Evolutionary conservation across 495 filamentous ascomycete species (phyloP).

Genomic region (Penicillium egyptiacum): DNA sequence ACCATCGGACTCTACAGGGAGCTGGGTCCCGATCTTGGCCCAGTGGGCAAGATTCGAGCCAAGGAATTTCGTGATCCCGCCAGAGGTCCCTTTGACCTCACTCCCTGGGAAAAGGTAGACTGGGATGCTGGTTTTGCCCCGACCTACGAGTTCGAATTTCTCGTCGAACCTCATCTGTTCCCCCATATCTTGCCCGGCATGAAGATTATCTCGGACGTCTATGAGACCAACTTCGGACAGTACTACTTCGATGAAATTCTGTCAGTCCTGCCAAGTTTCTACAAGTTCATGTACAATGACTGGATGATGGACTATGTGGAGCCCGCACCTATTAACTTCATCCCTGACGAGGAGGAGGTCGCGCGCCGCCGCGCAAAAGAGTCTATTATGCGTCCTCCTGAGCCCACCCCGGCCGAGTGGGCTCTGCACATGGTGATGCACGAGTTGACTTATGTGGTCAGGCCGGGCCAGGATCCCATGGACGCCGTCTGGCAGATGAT

Average conservation of each 20-base stretch:
- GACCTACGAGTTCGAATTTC: slow-evolving; percentile 56
- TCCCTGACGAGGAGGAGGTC: slow-evolving; percentile 16
- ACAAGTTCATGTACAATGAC: slow-evolving; percentile 68
- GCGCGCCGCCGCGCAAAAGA: not conserved
- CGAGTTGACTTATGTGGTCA: not conserved
- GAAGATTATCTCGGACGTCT: slow-evolving; percentile 68
- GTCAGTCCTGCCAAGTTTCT: slow-evolving; percentile 56
- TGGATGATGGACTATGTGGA: slow-evolving; percentile 66
- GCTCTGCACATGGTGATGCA: not conserved
- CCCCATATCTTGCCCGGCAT: slow-evolving; percentile 65
- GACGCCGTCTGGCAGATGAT: not conserved
- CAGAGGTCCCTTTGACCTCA: slow-evolving; percentile 43
- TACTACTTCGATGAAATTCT: slow-evolving; percentile 59
- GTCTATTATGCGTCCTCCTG: not conserved
- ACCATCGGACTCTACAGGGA: slow-evolving; percentile 43
- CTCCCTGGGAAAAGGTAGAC: slow-evolving; percentile 37
- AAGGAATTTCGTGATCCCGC: slow-evolving; percentile 45
- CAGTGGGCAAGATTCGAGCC: slow-evolving; percentile 47
- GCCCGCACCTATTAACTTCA: slow-evolving; percentile 33
- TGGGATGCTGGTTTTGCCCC: slow-evolving; percentile 26
- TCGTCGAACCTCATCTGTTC: slow-evolving; percentile 67
- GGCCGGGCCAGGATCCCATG: not conserved
- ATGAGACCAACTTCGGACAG: slow-evolving; percentile 60
- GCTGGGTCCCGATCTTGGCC: slow-evolving; percentile 35
- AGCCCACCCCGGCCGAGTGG: not conserved